Base-by-base conservation (phyloP, 2,329 filamentous ascomycete genomes). In the Sporothrix euskadiensis region DNA sequence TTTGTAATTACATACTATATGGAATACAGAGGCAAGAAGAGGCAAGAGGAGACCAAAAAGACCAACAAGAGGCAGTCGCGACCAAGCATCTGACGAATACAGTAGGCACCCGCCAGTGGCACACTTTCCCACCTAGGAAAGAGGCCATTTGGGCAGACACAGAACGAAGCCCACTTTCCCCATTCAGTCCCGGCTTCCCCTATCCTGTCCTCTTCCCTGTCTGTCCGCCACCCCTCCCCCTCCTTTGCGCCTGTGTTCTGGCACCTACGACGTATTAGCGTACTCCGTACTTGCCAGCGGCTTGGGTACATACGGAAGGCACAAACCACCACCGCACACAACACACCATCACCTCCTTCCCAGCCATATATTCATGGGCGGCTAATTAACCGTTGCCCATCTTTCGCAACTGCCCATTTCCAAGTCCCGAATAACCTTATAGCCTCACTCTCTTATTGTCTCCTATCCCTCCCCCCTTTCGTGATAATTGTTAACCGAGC, bases 121-220 rank as follows among this genome's bases (percentile, higher is more conserved):
- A 32, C 63, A 49, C 65, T 66, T 66, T 66, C 61, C 61, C n/a
- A 19, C 39, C 5, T 63, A 41, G 59, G 59, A 63, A 47, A 44
- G 47, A 72, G 63, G 63, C 49, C 47, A 41, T 49, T 66, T 47
- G 49, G 71, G 49, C 71, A 49, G 71, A 35, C 61, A 47, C 19
- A 44, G 39, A n/a, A 54, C 30, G 39, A 54, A 73, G 57, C 72
- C 72, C 68, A 71, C 68, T 61, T 73, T 71, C 68, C 72, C 68
- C 68, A 56, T 66, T 39, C 12, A 65, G 16, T 19, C 32, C 32
- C 61, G 44, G 22, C 41, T 14, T 66, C 30, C 63, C 26, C 54
- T 47, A 41, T 44, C 32, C 19, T 41, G 10, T 19, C 30, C 30
- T 22, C 5, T 30, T 12, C 19, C 30, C 61, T 26, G 26, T 26